Base-by-base conservation (phyloP, 495 filamentous ascomycete species). In the Penicillium ochrochloron region DNA sequence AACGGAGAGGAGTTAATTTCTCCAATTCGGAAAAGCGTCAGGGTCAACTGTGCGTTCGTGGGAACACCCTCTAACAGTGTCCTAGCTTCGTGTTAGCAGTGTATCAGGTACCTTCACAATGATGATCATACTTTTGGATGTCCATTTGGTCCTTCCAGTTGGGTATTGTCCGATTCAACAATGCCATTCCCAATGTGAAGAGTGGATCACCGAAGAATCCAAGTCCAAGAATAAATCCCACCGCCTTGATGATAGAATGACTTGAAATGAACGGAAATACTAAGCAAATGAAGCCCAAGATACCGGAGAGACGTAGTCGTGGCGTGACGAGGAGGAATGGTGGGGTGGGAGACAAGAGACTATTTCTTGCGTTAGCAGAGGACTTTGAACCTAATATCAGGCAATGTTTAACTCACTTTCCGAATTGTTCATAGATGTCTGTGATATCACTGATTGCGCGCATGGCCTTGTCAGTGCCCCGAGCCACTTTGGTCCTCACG, bases 11-110 rank as follows among this genome's bases (percentile, higher is more conserved):
- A 88, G 75, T 93, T 94, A 21, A 87, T 88, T 78, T 96, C 93
- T 57, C 92, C 92, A 59, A 94, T 88, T 41, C 93, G 90, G 29
- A 97, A 89, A 14, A 96, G 84, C 5, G 93, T 96, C 51, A 97
- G 75, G 0, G 92, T 91, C 15, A 97, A 82, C 66, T 96, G 93
- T 19, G 92, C 92, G 70, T 96, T 95, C 4, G 93, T 96, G 0
- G 93, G 93, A 41, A 93, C 86, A n/a, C 90, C 91, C 69, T 90
- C 89, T 57, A 97, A 86, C 3, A 96, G 66, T 5, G 89, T 91
- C 69, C 89, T 92, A 55, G 5, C 0, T 27, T 8, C 2, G 12
- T n/a, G 25, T 62, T 62, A 56, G 50, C 31, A 12, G n/a, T 31
- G 17, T 37, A 15, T 27, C 7, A 6, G 25, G 15, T 23, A 4